Conservation (phyloP, 495 filamentous ascomycete genomes). For the Staphylotrichum longicolle region DNA sequence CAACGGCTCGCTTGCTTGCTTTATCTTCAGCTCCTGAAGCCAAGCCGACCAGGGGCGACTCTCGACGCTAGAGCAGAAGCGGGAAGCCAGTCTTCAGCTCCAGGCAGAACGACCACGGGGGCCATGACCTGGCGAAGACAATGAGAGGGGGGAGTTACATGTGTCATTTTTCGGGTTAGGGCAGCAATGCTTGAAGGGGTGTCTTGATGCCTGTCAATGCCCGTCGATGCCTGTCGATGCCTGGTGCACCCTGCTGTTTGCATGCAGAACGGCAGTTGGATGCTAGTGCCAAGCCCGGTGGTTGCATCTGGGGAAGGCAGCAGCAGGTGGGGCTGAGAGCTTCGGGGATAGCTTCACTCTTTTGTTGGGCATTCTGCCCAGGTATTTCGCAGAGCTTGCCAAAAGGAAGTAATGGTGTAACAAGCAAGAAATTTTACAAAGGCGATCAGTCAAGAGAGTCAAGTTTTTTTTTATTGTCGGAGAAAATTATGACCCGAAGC, state of each 20-base stretch:
- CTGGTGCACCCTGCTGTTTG: background rate
- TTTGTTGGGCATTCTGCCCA: background rate
- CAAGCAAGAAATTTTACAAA: too few species aligned
- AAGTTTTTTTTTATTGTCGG: too few species aligned
- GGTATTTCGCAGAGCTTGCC: constrained; percentile 1
- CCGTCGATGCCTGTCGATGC: background rate
- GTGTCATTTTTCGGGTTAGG: background rate
- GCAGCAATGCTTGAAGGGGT: background rate
- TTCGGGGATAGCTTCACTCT: background rate
- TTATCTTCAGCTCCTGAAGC: constrained; percentile 5
- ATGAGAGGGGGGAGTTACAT: background rate
- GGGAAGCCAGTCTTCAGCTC: constrained; percentile 1
- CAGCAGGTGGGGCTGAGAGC: constrained; percentile 8
- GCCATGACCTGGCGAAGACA: background rate
- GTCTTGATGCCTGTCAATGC: constrained; percentile 2
- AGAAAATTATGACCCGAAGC: too few species aligned
- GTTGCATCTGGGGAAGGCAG: constrained; percentile 10
- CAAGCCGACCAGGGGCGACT: background rate
- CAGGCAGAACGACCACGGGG: constrained; percentile 6
- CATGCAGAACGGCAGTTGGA: background rate
- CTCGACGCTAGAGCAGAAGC: background rate
- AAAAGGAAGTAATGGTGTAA: background rate
- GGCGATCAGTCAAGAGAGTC: too few species aligned
- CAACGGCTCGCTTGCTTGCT: background rate
- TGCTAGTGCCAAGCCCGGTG: background rate